Conservation (phyloP, 306 rosid species). For the Ammopiptanthus mongolicus region DNA sequence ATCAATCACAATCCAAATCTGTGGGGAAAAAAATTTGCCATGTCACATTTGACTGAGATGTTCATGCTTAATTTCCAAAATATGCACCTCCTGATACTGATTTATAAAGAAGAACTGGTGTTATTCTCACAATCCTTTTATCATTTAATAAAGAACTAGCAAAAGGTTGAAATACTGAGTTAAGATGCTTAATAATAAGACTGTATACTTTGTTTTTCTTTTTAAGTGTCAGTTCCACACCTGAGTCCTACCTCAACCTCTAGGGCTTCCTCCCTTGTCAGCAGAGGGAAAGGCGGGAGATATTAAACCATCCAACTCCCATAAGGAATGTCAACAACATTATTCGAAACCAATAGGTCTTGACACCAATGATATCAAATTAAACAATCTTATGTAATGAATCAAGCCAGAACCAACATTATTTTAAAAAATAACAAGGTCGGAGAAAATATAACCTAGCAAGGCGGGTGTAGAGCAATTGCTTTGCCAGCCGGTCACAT, state of each 20-base stretch:
- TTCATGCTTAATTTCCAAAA: not conserved
- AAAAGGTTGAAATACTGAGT: not conserved
- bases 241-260: not conserved
- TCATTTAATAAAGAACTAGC: not conserved
- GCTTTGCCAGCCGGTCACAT: slow-evolving; percentile 71
- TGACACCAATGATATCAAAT: not conserved
- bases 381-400: not conserved
- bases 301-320: not conserved
- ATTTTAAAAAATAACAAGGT: not conserved
- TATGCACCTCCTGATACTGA: not conserved
- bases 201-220: not conserved
- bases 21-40: too few relatives aligned
- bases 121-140: not conserved
- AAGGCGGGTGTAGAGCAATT: slow-evolving; percentile 83
- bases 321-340: not conserved
- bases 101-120: not conserved
- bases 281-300: not conserved
- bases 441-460: slow-evolving; percentile 60
- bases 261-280: not conserved
- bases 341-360: not conserved
- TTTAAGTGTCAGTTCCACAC: not conserved
- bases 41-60: not conserved
- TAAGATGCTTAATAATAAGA: not conserved
- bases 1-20: not conserved
- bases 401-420: not conserved